Base-by-base conservation (phyloP, 2,329 filamentous ascomycete genomes). In the Pyricularia sp. region DNA sequence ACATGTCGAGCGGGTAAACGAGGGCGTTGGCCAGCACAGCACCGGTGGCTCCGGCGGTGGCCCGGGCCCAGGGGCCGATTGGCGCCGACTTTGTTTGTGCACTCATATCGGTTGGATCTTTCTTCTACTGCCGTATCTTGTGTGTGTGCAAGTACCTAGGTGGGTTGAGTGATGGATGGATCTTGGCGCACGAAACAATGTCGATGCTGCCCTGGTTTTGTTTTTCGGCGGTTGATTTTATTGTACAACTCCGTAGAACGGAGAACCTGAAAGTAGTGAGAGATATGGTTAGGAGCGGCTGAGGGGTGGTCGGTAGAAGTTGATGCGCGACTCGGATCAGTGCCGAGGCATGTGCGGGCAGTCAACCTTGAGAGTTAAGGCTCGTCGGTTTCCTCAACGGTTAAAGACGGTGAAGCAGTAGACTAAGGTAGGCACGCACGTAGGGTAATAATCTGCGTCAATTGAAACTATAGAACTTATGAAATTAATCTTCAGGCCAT, bases 1-100 rank as follows among this genome's bases (percentile, higher is more conserved):
- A 96, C 93, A 99, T 93, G 77, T 99, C 94, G 67, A 99, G 82
- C 61, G 94, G 94, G 77, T 99, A 99, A 66, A 97, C 93, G 68
- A 97, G 79, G 60, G 93, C 90, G 80, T 99, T 99, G 66, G 94
- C 94, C 66, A 99, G 82, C 49, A 97, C 91, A 61, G 94, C 94
- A 67, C 94, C 94, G 24, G 91, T 90, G 64, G 94, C 91, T 72
- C 94, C 94, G 68, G 94, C 93, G 69, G 96, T 86, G 65, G 94
- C 94, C 73, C 88, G 88, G 65, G 93, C 93, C 93, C 93, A 97
- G 65, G 94, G 90, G 57, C 94, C 92, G 66, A 97, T 84, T 69
- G 81, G 80, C 64, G 81, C 81, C 68, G 86, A 82, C 76, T 92
- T 93, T 53, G 83, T 85, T 71, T 82, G 82, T 64, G 74, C 80